These are phyloP conservation scores for Colletotrichum limetticola DNA, from an alignment of 2,329 filamentous ascomycete species.

Conservation along the genomic window DNA sequence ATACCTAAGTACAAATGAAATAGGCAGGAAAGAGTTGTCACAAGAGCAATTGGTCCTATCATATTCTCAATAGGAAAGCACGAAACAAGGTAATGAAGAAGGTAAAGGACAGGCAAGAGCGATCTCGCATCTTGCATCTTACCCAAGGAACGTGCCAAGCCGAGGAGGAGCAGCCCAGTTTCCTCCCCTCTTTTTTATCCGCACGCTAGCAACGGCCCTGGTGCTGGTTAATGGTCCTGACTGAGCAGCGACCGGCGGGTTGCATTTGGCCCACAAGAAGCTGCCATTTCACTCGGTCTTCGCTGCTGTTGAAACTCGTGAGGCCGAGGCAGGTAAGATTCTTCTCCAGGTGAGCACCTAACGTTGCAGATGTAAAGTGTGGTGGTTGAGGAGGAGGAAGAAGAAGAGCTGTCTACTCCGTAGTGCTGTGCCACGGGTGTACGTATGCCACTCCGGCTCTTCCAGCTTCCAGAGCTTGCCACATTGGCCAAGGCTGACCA, in stretches of 20 bases:
- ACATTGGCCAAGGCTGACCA: background rate
- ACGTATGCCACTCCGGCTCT: background rate
- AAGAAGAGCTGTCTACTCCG: background rate
- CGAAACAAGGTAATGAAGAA: too few relatives aligned
- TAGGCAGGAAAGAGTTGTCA: background rate
- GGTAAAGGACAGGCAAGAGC: background rate
- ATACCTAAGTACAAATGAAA: background rate
- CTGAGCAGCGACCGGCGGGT: background rate
- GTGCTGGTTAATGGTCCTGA: slow-evolving; percentile 9
- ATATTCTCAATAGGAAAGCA: background rate
- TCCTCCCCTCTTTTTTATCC: slow-evolving; percentile 25
- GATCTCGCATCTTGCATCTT: slow-evolving; percentile 27
- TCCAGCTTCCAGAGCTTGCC: background rate
- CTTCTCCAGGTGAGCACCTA: background rate
- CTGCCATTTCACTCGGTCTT: background rate
- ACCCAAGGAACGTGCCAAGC: slow-evolving; percentile 15
- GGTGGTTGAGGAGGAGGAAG: background rate
- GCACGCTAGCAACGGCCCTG: slow-evolving; percentile 15
- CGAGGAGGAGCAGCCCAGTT: background rate
- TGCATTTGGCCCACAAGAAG: slow-evolving; percentile 4
- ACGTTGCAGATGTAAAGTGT: background rate
- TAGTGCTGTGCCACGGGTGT: background rate
- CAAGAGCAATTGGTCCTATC: background rate
- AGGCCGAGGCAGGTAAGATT: slow-evolving; percentile 7
- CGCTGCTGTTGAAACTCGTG: slow-evolving; percentile 8